Evolutionary conservation across 1,284 basidiomycete genomes (phyloP), one percentile per base, ranked within the genome.

Genomic region (Macrocystidia cucumis): DNA sequence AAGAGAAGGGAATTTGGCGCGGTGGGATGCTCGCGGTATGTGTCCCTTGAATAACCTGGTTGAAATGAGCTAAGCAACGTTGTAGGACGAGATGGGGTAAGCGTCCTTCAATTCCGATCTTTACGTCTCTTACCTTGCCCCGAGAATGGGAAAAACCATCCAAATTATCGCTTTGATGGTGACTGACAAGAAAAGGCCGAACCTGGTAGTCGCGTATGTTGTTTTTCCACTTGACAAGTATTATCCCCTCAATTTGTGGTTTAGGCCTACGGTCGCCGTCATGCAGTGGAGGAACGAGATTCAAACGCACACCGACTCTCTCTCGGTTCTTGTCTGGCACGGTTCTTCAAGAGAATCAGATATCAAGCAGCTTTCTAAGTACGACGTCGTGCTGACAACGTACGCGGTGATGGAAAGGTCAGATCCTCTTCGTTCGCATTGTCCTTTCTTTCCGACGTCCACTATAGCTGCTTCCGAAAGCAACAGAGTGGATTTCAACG

Each of bases 211-310:
- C 21, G 95, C 95, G 75, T 88, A 58, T 43, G 81, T 68, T 26
- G n/a, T 41, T 27, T 31, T 20, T 17, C 31, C 9, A 34, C 12
- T 11, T 12, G n/a, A 9, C 19, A 37, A 35, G 26, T 3, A 16
- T 30, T 19, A 33, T 36, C 28, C 44, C 35, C 13, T 25, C 28
- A 11, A 34, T 22, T 24, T 34, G n/a, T n/a, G n/a, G n/a, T n/a
- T 0, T 39, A 88, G 85, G 13, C 91, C 91, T 2, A 96, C 92
- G 2, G 95, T 98, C 32, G 96, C 96, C 16, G 80, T 99, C 45
- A 93, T 98, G 82, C 95, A 99, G 63, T 98, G 96, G 96, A 78
- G 81, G 47, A 91, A 95, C 56, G 96, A 99, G 58, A 91, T 98
- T 39, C 78, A 79, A 23, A 62, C 79, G 0, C 88, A 91, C 48